Evolutionary conservation across 768 basidiomycete species (phyloP).

Genomic region (Crassisporium funariophilum): DNA sequence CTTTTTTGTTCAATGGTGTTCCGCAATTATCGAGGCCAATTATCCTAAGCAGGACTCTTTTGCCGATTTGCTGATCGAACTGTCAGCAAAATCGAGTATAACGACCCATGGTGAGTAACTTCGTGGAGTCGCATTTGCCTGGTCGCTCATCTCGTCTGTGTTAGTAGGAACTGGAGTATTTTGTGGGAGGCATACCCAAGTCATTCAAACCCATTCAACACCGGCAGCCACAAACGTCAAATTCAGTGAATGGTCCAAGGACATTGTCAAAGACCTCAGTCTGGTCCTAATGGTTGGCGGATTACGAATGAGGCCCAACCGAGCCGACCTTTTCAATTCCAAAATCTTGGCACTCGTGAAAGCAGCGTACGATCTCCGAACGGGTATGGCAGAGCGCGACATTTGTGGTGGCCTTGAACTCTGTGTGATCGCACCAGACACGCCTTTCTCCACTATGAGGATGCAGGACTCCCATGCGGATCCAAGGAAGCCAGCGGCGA

Average conservation of each 20-base stretch:
- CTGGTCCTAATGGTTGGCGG: constrained; percentile 17
- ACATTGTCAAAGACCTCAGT: constrained; percentile 18
- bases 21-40: constrained; percentile 22
- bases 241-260: constrained; percentile 22
- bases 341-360: constrained; percentile 22
- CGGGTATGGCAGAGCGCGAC: constrained; percentile 24
- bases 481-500: constrained; percentile 5
- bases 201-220: constrained; percentile 12
- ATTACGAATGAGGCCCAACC: constrained; percentile 12
- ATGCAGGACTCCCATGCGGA: constrained; percentile 20
- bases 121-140: too few species aligned
- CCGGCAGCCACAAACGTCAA: constrained; percentile 3
- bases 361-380: constrained; percentile 23
- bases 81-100: constrained; percentile 10
- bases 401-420: constrained; percentile 23
- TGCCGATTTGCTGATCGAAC: constrained; percentile 23
- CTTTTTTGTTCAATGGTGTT: constrained; percentile 27
- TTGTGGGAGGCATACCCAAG: constrained; percentile 20
- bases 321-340: constrained; percentile 11
- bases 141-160: neutral
- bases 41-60: constrained; percentile 25
- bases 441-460: constrained; percentile 17
- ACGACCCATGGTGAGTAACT: constrained; percentile 5
- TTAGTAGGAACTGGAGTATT: constrained; percentile 6
- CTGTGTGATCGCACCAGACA: constrained; percentile 9